phyloP scores from a whole-genome alignment of 164 flowering plant genomes.

The Amborella trichopoda region DNA sequence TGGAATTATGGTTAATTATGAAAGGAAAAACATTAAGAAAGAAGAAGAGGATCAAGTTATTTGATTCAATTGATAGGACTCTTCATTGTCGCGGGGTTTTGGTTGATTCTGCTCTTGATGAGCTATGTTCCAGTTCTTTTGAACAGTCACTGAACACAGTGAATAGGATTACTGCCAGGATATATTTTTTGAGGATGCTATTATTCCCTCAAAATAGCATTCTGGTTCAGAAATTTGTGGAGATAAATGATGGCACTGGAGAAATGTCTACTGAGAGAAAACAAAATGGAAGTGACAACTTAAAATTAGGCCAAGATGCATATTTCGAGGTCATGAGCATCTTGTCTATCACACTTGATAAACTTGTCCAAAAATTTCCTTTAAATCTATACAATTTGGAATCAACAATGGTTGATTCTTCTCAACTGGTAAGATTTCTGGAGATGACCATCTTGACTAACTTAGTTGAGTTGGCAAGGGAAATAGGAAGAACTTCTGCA shows the following conservation, averaged over 20 bases:
- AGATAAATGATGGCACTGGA: constrained; percentile 12
- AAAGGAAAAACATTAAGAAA: constrained; percentile 18
- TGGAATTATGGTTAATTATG: constrained; percentile 29
- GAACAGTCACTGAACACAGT: constrained; percentile 33
- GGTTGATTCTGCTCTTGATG: constrained; percentile 33
- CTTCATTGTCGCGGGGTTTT: constrained; percentile 23
- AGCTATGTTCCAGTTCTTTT: constrained; percentile 22
- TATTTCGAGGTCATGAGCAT: constrained; percentile 20
- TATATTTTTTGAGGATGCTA: constrained; percentile 39
- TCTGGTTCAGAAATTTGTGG: constrained; percentile 11
- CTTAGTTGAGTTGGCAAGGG: constrained; percentile 28
- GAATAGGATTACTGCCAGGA: constrained; percentile 43
- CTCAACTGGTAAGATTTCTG: constrained; percentile 33
- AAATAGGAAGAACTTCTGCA: constrained; percentile 26
- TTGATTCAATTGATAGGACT: constrained; percentile 30
- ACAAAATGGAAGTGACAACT: constrained; percentile 9
- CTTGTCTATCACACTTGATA: constrained; percentile 43
- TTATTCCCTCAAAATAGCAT: constrained; percentile 30
- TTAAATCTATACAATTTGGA: constrained; percentile 12
- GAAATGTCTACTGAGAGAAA: constrained; percentile 9
- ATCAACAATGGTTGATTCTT: constrained; percentile 7
- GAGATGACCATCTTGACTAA: constrained; percentile 48
- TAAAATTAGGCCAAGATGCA: constrained; percentile 16
- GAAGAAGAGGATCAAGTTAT: constrained; percentile 39
- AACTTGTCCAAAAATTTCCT: constrained; percentile 36